phyloP scores from a whole-genome alignment of 345 rosid species.

The Bruguiera parviflora region DNA sequence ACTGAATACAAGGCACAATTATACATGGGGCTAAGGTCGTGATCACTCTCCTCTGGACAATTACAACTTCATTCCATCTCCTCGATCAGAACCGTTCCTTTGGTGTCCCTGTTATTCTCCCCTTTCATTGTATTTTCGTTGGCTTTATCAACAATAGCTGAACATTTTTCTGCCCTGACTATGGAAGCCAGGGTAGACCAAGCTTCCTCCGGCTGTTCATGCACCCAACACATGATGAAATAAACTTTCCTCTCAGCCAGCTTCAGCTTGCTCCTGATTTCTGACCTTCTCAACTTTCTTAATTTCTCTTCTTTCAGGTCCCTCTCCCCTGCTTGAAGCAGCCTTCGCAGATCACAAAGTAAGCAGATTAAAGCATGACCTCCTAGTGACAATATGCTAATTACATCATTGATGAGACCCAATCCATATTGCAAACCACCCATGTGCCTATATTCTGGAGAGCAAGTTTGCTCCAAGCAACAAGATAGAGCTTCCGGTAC shows the following conservation, averaged over 20 bases:
- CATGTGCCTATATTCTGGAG: slow-evolving; percentile 58
- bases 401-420: slow-evolving; percentile 59
- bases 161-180: slow-evolving; percentile 51
- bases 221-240: slow-evolving; percentile 90
- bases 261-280: slow-evolving; percentile 58
- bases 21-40: too few species aligned
- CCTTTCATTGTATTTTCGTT: slow-evolving; percentile 17
- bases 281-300: slow-evolving; percentile 40
- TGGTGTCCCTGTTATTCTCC: slow-evolving; percentile 23
- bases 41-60: too few species aligned
- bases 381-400: slow-evolving; percentile 52
- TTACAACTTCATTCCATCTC: slow-evolving; percentile 30
- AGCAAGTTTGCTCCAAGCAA: slow-evolving; percentile 81
- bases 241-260: slow-evolving; percentile 69
- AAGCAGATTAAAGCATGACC: slow-evolving; percentile 51
- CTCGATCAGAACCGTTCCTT: slow-evolving; percentile 51
- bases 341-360: slow-evolving; percentile 72
- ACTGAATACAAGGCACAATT: too few species aligned
- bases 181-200: slow-evolving; percentile 56
- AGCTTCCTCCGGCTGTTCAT: slow-evolving; percentile 60
- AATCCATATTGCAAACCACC: slow-evolving; percentile 71
- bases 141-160: slow-evolving; percentile 29
- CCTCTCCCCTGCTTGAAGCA: slow-evolving; percentile 49
- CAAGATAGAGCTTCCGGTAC: slow-evolving; percentile 55
- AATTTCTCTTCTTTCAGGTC: slow-evolving; percentile 44